These are phyloP conservation scores for Striga asiatica DNA, from an alignment of 257 asterid genomes.

Conservation along the genomic window DNA sequence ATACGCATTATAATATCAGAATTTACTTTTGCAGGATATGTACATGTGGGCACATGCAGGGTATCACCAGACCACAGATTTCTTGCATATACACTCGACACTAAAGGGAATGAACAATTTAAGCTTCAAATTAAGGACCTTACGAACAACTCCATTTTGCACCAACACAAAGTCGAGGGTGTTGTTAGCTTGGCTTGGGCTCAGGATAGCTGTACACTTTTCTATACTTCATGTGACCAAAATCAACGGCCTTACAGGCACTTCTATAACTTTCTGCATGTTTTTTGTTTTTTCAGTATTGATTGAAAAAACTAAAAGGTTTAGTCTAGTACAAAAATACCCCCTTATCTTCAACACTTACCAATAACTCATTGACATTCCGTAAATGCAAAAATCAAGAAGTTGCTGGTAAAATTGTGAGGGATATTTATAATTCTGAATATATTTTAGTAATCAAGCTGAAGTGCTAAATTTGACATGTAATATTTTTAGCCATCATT, in stretches of 20 bases:
- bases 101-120: conserved; percentile 61
- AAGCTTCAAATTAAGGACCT: conserved; percentile 79
- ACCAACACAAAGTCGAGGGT: conserved; percentile 42
- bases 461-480: background rate
- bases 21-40: conserved; percentile 60
- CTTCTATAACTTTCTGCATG: conserved; percentile 15
- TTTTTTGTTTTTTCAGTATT: background rate
- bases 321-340: background rate
- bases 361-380: background rate
- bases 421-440: background rate
- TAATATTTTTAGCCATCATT: background rate
- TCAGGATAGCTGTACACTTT: conserved; percentile 51
- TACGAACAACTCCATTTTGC: conserved; percentile 25
- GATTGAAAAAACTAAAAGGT: background rate
- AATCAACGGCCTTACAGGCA: conserved; percentile 90
- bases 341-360: background rate
- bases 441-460: background rate
- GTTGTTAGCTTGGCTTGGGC: conserved; percentile 97
- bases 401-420: background rate
- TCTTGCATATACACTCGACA: conserved; percentile 77
- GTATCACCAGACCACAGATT: conserved; percentile 80
- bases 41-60: conserved; percentile 88
- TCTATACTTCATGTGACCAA: conserved; percentile 69
- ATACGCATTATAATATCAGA: background rate
- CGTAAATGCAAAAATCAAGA: no score